phyloP scores from a whole-genome alignment of 805 yeast species.

The Tetrapisispora phaffii region DNA sequence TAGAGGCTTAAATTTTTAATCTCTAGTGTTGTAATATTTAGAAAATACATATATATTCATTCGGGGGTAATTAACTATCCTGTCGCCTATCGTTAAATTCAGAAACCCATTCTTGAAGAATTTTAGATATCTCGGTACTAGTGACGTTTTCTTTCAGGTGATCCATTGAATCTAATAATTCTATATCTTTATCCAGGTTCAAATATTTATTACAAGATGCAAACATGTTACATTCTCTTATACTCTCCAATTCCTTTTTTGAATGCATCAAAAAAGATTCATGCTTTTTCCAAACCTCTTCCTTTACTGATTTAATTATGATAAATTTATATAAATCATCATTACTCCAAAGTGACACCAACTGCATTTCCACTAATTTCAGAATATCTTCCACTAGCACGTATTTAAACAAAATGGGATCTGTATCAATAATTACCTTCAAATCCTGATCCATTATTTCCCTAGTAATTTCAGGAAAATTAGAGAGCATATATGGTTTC shows the following conservation, averaged over 20 bases:
- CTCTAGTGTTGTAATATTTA: background rate
- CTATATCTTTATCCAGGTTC: slow-evolving; percentile 7
- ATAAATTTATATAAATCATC: slow-evolving; percentile 20
- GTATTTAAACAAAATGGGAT: slow-evolving; percentile 12
- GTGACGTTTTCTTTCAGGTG: slow-evolving; percentile 12
- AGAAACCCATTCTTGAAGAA: slow-evolving; percentile 17
- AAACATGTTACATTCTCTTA: slow-evolving; percentile 12
- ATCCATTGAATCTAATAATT: slow-evolving; percentile 14
- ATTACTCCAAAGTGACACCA: slow-evolving; percentile 22
- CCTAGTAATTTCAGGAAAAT: slow-evolving; percentile 4
- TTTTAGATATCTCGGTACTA: slow-evolving; percentile 13
- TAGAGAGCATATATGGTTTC: slow-evolving; percentile 6
- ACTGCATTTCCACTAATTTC: slow-evolving; percentile 14
- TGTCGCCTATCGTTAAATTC: slow-evolving; percentile 8
- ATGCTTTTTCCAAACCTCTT: slow-evolving; percentile 17
- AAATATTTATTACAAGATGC: slow-evolving; percentile 3
- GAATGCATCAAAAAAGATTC: slow-evolving; percentile 2
- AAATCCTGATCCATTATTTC: slow-evolving; percentile 13
- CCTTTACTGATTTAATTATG: slow-evolving; percentile 18
- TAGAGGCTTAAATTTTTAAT: background rate
- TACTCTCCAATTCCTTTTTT: background rate
- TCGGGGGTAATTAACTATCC: background rate
- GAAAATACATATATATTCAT: background rate
- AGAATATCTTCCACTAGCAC: slow-evolving; percentile 20
- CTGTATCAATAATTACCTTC: slow-evolving; percentile 10